Percentiles rank a stretch among this genome's conserved stretches.
Evolutionary conservation across 768 basidiomycete species (phyloP).

Genomic region (Mycena olivaceomarginata): DNA sequence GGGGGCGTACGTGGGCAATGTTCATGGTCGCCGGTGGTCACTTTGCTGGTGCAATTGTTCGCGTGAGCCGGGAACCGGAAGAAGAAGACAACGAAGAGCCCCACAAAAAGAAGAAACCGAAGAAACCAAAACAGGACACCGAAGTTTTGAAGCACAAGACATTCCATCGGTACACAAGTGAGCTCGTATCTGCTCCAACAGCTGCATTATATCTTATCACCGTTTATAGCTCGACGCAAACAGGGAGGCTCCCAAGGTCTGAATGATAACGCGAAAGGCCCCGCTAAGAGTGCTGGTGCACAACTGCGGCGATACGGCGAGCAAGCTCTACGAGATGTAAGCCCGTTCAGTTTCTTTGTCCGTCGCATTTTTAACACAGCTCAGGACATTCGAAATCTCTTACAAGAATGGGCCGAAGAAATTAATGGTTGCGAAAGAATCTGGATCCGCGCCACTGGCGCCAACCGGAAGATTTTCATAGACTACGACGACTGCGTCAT

Average conservation of each 20-base stretch:
- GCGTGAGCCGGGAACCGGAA: slow-evolving; percentile 76
- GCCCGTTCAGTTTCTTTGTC: slow-evolving; percentile 44
- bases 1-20: slow-evolving; percentile 91
- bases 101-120: slow-evolving; percentile 70
- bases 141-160: slow-evolving; percentile 95
- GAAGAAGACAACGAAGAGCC: slow-evolving; percentile 60
- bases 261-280: slow-evolving; percentile 95
- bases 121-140: slow-evolving; percentile 83
- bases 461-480: slow-evolving; percentile 92
- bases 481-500: slow-evolving; percentile 91
- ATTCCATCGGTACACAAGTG: slow-evolving; percentile 98
- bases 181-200: slow-evolving; percentile 53
- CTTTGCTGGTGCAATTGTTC: slow-evolving; percentile 94
- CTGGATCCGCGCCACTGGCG: slow-evolving; percentile 92
- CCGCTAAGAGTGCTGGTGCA: slow-evolving; percentile 96
- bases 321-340: slow-evolving; percentile 90
- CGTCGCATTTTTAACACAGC: slow-evolving; percentile 3
- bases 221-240: slow-evolving; percentile 88
- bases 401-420: slow-evolving; percentile 92
- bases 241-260: slow-evolving; percentile 96
- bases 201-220: slow-evolving; percentile 25
- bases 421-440: slow-evolving; percentile 91
- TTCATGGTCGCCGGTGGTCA: slow-evolving; percentile 99
- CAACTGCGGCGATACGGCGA: slow-evolving; percentile 96
- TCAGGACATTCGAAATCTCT: slow-evolving; percentile 91